phyloP scores from a whole-genome alignment of 202 grass and related monocot genomes.

The Panicum hallii region DNA sequence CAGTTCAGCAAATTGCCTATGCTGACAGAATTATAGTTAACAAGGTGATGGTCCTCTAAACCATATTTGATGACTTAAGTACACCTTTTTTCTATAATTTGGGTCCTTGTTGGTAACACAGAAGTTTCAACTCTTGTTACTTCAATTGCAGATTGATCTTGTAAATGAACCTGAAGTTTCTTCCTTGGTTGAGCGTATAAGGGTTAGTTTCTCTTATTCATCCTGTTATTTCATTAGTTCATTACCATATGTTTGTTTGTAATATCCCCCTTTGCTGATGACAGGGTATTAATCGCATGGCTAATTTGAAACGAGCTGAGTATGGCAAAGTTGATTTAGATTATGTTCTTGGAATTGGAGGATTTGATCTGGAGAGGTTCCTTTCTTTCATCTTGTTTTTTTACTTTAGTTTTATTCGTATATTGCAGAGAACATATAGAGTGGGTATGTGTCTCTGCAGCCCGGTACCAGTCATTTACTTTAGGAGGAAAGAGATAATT shows the following conservation, averaged over 20 bases:
- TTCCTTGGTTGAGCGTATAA: slow-evolving; percentile 88
- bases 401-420: neutral
- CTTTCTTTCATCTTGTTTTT: slow-evolving; percentile 45
- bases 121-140: slow-evolving; percentile 38
- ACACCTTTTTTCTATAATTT: slow-evolving; percentile 2
- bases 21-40: slow-evolving; percentile 99
- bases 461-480: neutral
- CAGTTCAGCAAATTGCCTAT: slow-evolving; percentile 98
- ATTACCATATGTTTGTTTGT: slow-evolving; percentile 26
- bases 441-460: slow-evolving; percentile 2
- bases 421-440: neutral
- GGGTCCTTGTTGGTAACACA: neutral
- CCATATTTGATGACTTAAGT: neutral
- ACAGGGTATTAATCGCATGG: slow-evolving; percentile 95
- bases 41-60: slow-evolving; percentile 65
- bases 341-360: slow-evolving; percentile 99
- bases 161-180: slow-evolving; percentile 80
- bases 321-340: slow-evolving; percentile 97
- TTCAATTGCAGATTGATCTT: slow-evolving; percentile 86
- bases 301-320: slow-evolving; percentile 84
- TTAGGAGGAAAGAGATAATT: neutral
- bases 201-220: slow-evolving; percentile 49
- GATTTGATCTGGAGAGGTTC: slow-evolving; percentile 98
- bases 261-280: slow-evolving; percentile 46
- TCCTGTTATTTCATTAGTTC: slow-evolving; percentile 14